phyloP scores from a whole-genome alignment of 78 protist species.

The Dictyostelium brefeldianum region DNA sequence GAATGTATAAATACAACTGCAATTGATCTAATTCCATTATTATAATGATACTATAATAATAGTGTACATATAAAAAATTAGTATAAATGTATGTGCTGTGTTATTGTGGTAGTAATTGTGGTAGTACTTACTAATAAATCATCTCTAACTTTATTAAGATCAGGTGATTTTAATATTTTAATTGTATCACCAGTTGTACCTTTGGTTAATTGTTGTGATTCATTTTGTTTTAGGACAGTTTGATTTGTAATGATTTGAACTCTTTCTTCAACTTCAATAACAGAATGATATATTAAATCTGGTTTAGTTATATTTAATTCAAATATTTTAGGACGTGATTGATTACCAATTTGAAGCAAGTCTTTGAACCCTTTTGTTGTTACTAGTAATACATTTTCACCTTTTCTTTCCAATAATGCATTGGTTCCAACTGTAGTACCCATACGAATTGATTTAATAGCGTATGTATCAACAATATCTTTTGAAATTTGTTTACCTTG shows the following conservation, averaged over 20 bases:
- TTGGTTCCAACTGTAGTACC: constrained; percentile 99
- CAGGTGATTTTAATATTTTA: constrained; percentile 22
- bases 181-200: constrained; percentile 80
- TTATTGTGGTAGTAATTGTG: background rate
- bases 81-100: no score
- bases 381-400: constrained; percentile 86
- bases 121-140: constrained; percentile 25
- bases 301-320: constrained; percentile 89
- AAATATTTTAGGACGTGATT: constrained; percentile 95
- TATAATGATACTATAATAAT: constrained; percentile 5
- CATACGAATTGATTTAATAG: constrained; percentile 91
- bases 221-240: background rate
- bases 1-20: constrained; percentile 96
- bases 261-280: constrained; percentile 90
- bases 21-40: constrained; percentile 83
- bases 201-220: background rate
- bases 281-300: constrained; percentile 85
- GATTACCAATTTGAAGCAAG: constrained; percentile 93
- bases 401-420: constrained; percentile 97
- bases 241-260: constrained; percentile 10
- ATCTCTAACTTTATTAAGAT: constrained; percentile 11
- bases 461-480: constrained; percentile 68
- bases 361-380: constrained; percentile 93
- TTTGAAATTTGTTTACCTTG: background rate
- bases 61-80: background rate